A percentile compares a stretch with the other conserved stretches of the same genome.
These are phyloP conservation scores for Phylloporus rhodoxanthus DNA, from an alignment of 768 basidiomycete genomes.

Conservation along the genomic window DNA sequence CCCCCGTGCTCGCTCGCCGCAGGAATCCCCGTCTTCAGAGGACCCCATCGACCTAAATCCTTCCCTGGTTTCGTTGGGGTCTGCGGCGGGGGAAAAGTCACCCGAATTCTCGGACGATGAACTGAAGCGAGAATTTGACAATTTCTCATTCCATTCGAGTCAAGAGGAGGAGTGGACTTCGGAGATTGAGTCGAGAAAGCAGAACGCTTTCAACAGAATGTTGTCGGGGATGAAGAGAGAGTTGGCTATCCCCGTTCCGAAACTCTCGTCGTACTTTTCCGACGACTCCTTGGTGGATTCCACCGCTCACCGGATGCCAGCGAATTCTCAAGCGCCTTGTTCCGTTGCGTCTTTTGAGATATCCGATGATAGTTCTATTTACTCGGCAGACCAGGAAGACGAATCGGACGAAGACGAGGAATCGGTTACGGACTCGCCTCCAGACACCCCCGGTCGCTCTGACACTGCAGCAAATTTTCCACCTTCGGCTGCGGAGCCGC, in stretches of 20 bases:
- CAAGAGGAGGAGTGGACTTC: constrained; percentile 14
- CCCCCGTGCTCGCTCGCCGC: not conserved
- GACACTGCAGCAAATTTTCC: not conserved
- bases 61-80: not conserved
- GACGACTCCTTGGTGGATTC: constrained; percentile 5
- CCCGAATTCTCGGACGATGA: constrained; percentile 11
- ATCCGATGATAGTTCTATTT: not conserved
- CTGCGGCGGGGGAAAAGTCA: not conserved
- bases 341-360: not conserved
- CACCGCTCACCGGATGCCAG: not conserved
- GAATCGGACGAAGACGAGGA: not conserved
- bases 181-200: constrained; percentile 3
- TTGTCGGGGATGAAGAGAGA: constrained; percentile 7
- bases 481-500: not conserved
- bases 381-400: constrained; percentile 5
- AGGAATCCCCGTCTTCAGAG: not conserved
- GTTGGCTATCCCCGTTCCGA: constrained; percentile 8
- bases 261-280: constrained; percentile 7
- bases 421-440: not conserved
- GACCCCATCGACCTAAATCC: not conserved
- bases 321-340: not conserved
- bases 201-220: constrained; percentile 2
- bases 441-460: not conserved
- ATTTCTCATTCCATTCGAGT: constrained; percentile 9
- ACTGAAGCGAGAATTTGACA: constrained; percentile 7